Evolutionary conservation across 495 filamentous ascomycete species (phyloP), one percentile per base, ranked within the genome.

Genomic region (Eremomyces bilateralis): DNA sequence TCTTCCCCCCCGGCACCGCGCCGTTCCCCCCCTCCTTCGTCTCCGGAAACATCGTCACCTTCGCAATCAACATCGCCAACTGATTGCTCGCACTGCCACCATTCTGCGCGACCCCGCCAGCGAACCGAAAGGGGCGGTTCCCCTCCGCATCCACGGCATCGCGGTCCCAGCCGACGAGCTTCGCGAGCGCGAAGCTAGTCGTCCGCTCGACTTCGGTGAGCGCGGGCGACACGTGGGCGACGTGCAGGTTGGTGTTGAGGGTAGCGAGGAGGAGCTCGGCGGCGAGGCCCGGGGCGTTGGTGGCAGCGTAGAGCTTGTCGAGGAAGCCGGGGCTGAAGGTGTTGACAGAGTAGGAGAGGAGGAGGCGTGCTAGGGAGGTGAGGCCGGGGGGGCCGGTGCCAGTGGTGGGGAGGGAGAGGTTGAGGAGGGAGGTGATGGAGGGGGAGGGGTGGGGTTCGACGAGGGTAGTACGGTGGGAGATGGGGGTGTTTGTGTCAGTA

Each of bases 251-350:
- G 28, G 85, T 91, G 53, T 97, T 94, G 20, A 95, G 54, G 4
- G 73, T 64, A 0, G 75, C 66, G 15, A 93, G 71, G 21, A 93
- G 63, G 13, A 92, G 63, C 44, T 97, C 84, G 2, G 80, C 75
- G 13, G 71, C 67, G 0, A 93, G 61, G 12, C 84, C 84, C 15
- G 74, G 78, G 12, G 83, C 72, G 53, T 88, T 83, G 18, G 79
- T 88, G 33, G 69, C 73, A 15, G 75, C 73, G 53, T 92, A 94
- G 21, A 92, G 59, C 59, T 92, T 91, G 54, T 92, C 80, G 50
- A 94, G 54, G 56, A 97, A 93, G 4, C 84, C 88, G 48, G 84
- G 80, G 52, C 85, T 76, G 84, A 85, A 95, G 21, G 85, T 94
- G 54, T 95, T 95, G 45, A 93, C 85, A 32, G 71, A 77, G 58